A percentile compares a stretch with the other conserved stretches of the same genome.
These are phyloP conservation scores for Xerocomellus intermedius DNA, from an alignment of 768 basidiomycete species.

Conservation along the genomic window DNA sequence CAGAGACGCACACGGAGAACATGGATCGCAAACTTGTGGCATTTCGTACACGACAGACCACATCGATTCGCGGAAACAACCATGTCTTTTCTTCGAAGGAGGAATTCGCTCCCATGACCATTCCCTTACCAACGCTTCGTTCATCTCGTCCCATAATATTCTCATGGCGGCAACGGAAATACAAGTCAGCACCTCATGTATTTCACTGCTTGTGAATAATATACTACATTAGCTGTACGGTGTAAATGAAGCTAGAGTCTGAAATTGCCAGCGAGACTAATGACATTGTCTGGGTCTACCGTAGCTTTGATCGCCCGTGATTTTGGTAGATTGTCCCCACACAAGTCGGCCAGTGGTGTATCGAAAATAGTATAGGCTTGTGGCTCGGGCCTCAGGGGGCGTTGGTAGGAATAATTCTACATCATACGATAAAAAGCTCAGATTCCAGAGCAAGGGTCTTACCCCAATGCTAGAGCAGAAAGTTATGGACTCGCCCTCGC, in stretches of 20 bases:
- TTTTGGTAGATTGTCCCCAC: slow-evolving; percentile 35
- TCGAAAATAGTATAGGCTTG: no score
- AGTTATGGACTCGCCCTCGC: no score
- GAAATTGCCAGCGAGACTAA: slow-evolving; percentile 59
- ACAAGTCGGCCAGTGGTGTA: slow-evolving; percentile 33
- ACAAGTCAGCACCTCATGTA: not conserved
- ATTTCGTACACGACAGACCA: slow-evolving; percentile 12
- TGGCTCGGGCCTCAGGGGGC: no score
- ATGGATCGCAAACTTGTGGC: slow-evolving; percentile 16
- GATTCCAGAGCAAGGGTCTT: no score
- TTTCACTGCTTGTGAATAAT: slow-evolving; percentile 3
- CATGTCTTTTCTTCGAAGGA: slow-evolving; percentile 13
- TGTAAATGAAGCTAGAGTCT: slow-evolving; percentile 35
- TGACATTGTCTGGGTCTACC: slow-evolving; percentile 54
- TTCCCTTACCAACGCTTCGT: not conserved
- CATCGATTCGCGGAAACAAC: slow-evolving; percentile 7
- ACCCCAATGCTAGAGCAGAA: no score
- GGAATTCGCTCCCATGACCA: slow-evolving; percentile 9
- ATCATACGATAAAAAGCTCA: no score
- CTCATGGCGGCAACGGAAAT: not conserved
- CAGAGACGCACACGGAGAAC: slow-evolving; percentile 2
- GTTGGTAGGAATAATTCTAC: no score
- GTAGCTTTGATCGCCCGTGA: slow-evolving; percentile 39
- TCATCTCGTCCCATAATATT: not conserved
- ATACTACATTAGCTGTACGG: not conserved